These are phyloP conservation scores for Dalechampia spathulata DNA, from an alignment of 441 rosid species.

Conservation along the genomic window DNA sequence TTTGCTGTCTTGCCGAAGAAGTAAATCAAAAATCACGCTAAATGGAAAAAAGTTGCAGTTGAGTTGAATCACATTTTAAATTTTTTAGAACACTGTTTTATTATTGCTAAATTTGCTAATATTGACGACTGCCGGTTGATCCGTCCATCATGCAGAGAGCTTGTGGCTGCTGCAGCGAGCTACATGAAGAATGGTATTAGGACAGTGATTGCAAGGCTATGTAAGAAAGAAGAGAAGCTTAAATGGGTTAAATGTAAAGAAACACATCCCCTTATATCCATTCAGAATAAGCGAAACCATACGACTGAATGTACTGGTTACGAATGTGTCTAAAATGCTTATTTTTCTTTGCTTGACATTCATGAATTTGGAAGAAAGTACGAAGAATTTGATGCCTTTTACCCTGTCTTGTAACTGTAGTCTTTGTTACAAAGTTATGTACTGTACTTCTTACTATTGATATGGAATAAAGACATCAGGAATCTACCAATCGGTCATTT, in stretches of 20 bases:
- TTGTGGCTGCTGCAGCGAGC: conserved; percentile 33
- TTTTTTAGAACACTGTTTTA: background rate
- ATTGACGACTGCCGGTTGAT: background rate
- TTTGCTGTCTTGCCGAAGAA: too few species aligned
- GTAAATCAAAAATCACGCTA: too few species aligned
- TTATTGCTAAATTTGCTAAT: background rate
- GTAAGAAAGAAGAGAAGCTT: conserved; percentile 45
- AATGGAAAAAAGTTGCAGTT: too few species aligned
- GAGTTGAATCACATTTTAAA: too few species aligned
- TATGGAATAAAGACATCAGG: too few species aligned
- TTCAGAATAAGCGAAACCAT: conserved; percentile 46
- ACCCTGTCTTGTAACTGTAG: too few species aligned
- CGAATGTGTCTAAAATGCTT: conserved; percentile 44
- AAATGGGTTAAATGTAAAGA: conserved; percentile 70
- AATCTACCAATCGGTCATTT: too few species aligned
- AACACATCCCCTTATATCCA: conserved; percentile 41
- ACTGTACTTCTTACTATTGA: too few species aligned
- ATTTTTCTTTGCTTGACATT: background rate
- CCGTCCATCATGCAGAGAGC: conserved; percentile 59
- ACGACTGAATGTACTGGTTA: conserved; percentile 36
- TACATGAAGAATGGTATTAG: conserved; percentile 57
- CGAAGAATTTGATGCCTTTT: background rate
- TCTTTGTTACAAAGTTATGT: too few species aligned
- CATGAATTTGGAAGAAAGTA: background rate
- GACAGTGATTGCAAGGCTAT: conserved; percentile 45